Evolutionary conservation across 1,284 basidiomycete species (phyloP), one percentile per base, ranked within the genome.

Genomic region (Cutaneotrichosporon sp.): DNA sequence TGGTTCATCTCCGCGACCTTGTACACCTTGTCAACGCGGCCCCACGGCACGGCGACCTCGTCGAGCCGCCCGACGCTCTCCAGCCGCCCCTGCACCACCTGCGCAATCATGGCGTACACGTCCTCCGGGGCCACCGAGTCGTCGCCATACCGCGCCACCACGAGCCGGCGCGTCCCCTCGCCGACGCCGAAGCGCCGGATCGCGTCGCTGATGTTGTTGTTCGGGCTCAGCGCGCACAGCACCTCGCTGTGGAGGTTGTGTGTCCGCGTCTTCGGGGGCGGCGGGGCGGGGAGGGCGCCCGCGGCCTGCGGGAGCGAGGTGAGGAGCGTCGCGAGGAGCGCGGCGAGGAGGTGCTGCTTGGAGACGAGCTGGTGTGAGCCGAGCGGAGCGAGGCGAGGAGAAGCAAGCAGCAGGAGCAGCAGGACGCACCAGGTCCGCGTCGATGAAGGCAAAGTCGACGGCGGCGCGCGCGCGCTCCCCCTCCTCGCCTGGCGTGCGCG

Each of bases 391-490:
- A 24, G 49, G 14, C 13, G 29, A 33, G 27, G n/a, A 20, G 27
- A 2, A 14, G 46, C 22, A 18, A 25, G 22, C 16, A 29, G 49
- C 8, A 6, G 29, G 29, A 34, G 10, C 27, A 22, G 31, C 27
- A 25, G 47, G 24, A 72, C 85, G 76, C 56, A 85, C 84, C 67
- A 84, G 71, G 5, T 68, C 78, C 24, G 90, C 90, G 74, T 95
- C 89, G 69, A 97, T 82, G 78, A 95, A 97, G 0, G 90, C 90
- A 80, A 90, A 95, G 73, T 94, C 91, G 65, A 95, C 83, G 16
- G 84, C 83, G 25, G 86, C 85, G 53, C 90, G 84, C 67, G 90
- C 87, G 3, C 68, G 69, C n/a, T 90, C 85, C 18, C 90, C 91
- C 29, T 85, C 83, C 1, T 77, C 74, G 0, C 88, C 87, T 13